Conservation (phyloP, 805 yeast genomes). For the Danielozyma ontarioensis region DNA sequence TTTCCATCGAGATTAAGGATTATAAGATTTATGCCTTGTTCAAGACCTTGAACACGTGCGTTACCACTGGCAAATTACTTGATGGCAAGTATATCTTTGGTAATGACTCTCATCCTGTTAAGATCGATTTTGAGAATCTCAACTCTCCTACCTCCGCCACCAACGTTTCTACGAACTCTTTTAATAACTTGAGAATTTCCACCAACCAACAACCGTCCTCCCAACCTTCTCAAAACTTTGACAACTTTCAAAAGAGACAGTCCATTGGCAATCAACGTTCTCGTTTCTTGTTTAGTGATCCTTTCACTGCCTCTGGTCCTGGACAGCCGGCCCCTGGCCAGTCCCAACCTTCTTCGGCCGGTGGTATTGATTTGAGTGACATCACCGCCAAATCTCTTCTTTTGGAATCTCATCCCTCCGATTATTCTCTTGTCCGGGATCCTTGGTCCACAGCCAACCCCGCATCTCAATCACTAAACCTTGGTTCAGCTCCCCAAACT, state of each 20-base stretch:
- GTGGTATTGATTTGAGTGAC: conserved; percentile 29
- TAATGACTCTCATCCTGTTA: conserved; percentile 27
- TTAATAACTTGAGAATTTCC: conserved; percentile 23
- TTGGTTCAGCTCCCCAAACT: conserved; percentile 35
- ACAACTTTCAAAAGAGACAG: conserved; percentile 43
- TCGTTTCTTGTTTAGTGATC: conserved; percentile 67
- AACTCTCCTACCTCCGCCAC: conserved; percentile 10
- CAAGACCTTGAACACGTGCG: conserved; percentile 33
- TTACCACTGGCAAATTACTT: conserved; percentile 34
- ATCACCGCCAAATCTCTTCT: conserved; percentile 39
- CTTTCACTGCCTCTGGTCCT: conserved; percentile 25
- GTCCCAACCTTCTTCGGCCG: conserved; percentile 13
- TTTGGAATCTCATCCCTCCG: conserved; percentile 42
- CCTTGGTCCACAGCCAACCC: conserved; percentile 33
- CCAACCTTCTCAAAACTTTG: conserved; percentile 9
- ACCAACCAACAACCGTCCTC: conserved; percentile 4
- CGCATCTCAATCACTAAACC: conserved; percentile 3
- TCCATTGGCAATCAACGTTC: conserved; percentile 56
- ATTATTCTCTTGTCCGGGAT: conserved; percentile 44
- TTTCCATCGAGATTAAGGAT: conserved; percentile 44
- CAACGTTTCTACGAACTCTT: conserved; percentile 11
- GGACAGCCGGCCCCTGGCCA: conserved; percentile 3
- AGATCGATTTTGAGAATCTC: conserved; percentile 28
- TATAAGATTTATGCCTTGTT: conserved; percentile 29
- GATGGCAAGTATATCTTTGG: conserved; percentile 39